Percentiles rank a stretch among this genome's conserved stretches.
phyloP scores from a whole-genome alignment of 2,329 filamentous ascomycete genomes.

The Penicillium concentricum region DNA sequence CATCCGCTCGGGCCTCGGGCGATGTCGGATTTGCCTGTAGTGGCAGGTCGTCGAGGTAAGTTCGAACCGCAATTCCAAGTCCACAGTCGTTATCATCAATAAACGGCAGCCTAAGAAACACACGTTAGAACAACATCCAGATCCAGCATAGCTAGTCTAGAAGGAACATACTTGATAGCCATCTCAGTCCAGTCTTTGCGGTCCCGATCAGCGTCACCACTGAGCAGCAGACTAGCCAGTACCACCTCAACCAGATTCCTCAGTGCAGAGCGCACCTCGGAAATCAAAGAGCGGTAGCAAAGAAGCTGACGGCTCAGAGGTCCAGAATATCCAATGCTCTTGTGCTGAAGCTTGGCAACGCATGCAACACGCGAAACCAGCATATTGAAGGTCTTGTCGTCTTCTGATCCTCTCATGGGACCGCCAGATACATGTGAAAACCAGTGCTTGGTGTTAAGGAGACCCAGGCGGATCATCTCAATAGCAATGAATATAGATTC shows the following conservation, averaged over 20 bases:
- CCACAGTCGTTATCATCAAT: conserved; percentile 48
- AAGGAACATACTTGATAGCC: conserved; percentile 63
- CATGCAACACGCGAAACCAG: conserved; percentile 85
- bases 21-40: conserved; percentile 56
- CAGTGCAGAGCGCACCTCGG: conserved; percentile 73
- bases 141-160: background rate
- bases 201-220: conserved; percentile 72
- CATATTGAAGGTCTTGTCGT: conserved; percentile 74
- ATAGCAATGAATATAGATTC: conserved; percentile 80
- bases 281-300: conserved; percentile 79
- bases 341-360: conserved; percentile 77
- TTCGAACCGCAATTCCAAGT: conserved; percentile 49
- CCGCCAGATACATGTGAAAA: conserved; percentile 58
- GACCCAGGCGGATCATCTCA: conserved; percentile 76
- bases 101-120: conserved; percentile 41
- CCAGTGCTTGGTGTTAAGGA: conserved; percentile 71
- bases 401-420: conserved; percentile 62
- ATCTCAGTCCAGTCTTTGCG: conserved; percentile 67
- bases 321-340: conserved; percentile 86
- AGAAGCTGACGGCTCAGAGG: conserved; percentile 88
- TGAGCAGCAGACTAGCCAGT: conserved; percentile 75
- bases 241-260: conserved; percentile 83
- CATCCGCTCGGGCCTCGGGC: conserved; percentile 49
- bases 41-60: conserved; percentile 54
- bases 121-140: conserved; percentile 4